Conservation (phyloP, 345 rosid genomes). For the Schrenkiella parvula region DNA sequence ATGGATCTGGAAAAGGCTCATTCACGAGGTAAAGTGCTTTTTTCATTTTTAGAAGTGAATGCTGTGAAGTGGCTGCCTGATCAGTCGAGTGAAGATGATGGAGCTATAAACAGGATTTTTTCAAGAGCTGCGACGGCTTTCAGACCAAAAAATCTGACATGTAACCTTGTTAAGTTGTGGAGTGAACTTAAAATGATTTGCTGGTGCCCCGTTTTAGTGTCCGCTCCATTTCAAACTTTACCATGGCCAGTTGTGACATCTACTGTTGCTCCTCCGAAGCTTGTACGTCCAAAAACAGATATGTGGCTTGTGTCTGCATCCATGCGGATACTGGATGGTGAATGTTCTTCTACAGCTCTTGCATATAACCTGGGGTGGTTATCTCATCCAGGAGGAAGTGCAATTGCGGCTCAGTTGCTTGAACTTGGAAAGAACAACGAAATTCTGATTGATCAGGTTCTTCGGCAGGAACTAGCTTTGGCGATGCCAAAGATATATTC, state of each 20-base stretch:
- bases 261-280: slow-evolving; percentile 90
- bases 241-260: slow-evolving; percentile 93
- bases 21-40: slow-evolving; percentile 73
- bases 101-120: slow-evolving; percentile 62
- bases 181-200: slow-evolving; percentile 74
- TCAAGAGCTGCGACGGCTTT: slow-evolving; percentile 86
- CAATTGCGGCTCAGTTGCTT: slow-evolving; percentile 92
- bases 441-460: slow-evolving; percentile 62
- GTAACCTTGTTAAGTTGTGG: slow-evolving; percentile 86
- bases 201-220: slow-evolving; percentile 95
- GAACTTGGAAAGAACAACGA: slow-evolving; percentile 97
- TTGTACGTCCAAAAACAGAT: slow-evolving; percentile 74
- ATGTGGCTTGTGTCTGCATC: slow-evolving; percentile 94
- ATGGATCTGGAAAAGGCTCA: slow-evolving; percentile 68
- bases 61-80: slow-evolving; percentile 84
- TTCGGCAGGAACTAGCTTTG: slow-evolving; percentile 84
- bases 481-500: slow-evolving; percentile 91
- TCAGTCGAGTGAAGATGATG: slow-evolving; percentile 58
- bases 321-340: slow-evolving; percentile 93
- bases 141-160: slow-evolving; percentile 68
- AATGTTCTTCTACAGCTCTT: slow-evolving; percentile 87
- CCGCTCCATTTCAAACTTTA: slow-evolving; percentile 71
- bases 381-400: slow-evolving; percentile 86
- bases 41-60: slow-evolving; percentile 84
- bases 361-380: slow-evolving; percentile 91